Base-by-base conservation (phyloP, 2,329 filamentous ascomycete species). In the Pochonia chlamydosporia region DNA sequence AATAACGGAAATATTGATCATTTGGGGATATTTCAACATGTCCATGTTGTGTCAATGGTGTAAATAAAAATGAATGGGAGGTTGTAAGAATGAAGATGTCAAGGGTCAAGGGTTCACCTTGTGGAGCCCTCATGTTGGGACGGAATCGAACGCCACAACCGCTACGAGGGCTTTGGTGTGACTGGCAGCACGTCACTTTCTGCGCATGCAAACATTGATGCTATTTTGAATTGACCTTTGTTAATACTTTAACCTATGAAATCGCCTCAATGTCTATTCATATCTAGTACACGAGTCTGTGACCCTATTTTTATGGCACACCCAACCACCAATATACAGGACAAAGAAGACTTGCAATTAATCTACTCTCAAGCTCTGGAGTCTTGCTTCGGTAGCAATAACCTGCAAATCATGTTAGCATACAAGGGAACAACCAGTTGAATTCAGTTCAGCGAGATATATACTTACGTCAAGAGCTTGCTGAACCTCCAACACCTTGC, bases 401-500 rank as follows among this genome's bases (percentile, higher is more conserved):
- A 95, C 84, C 87, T 91, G 58, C 28, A 40, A 47, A 35, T 41
- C 3, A 20, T 21, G 43, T 47, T 20, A 48, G 45, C 30, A 13
- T 40, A 8, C 35, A 37, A 26, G 25, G 18, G 10, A 24, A 21
- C 16, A 5, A 5, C 7, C 14, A 13, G 8, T 13, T 25, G 3
- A 14, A 18, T 18, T 14, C 6, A 39, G 23, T 4, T 14, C 35
- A 39, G 13, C 18, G 20, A 21, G 6, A 4, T 7, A 20, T 28
- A 14, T 23, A 79, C 84, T 82, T 69, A 96, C 93, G 69, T 99
- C 93, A 60, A 99, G 76, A 60, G 93, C 93, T 72, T 99, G 93
- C 70, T 88, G 85, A 54, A 97, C 93, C 72, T 99, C 93, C 61
- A 99, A 74, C 54, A 95, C 89, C 71, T 90, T 87, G 64, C 93